Percentiles rank a stretch among this genome's conserved stretches.
These are phyloP conservation scores for Goffeauzyma gilvescens DNA, from an alignment of 768 basidiomycete genomes.

Conservation along the genomic window DNA sequence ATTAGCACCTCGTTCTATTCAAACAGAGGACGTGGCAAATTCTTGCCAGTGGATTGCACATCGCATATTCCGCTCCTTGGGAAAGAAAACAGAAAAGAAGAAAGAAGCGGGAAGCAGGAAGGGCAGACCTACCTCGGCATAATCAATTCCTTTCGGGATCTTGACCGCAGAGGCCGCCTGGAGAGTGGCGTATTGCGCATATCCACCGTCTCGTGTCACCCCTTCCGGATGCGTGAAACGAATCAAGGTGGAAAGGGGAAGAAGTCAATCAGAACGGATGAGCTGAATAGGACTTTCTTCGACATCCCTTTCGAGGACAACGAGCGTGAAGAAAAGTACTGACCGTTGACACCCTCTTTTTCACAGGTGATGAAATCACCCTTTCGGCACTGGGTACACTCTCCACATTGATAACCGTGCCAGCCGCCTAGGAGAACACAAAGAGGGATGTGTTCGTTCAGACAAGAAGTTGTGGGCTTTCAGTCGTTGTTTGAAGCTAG, in stretches of 20 bases:
- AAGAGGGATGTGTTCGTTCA: no score
- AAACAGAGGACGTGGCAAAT: no score
- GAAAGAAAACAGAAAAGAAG: no score
- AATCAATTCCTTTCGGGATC: slow-evolving; percentile 7
- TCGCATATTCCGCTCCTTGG: no score
- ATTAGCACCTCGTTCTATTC: no score
- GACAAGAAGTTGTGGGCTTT: no score
- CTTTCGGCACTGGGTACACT: slow-evolving; percentile 8
- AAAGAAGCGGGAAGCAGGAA: no score
- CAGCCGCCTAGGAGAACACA: slow-evolving; percentile 12
- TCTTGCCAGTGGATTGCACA: no score
- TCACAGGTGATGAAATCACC: slow-evolving; percentile 13
- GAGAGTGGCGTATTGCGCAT: slow-evolving; percentile 12
- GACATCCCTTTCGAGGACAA: not conserved
- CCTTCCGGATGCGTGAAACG: not conserved
- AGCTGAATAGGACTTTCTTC: not conserved
- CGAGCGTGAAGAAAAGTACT: not conserved
- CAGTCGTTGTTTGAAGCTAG: no score
- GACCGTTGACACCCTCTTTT: slow-evolving; percentile 15
- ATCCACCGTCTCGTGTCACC: not conserved
- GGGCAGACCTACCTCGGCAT: slow-evolving; percentile 11
- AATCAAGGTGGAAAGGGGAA: not conserved
- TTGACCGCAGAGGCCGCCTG: slow-evolving; percentile 5
- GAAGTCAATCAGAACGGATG: not conserved
- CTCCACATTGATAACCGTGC: slow-evolving; percentile 10